Percentiles rank a stretch among this genome's conserved stretches.
Conservation (phyloP, 202 grass and related monocot genomes). For the Thinopyrum obtusiflorum region DNA sequence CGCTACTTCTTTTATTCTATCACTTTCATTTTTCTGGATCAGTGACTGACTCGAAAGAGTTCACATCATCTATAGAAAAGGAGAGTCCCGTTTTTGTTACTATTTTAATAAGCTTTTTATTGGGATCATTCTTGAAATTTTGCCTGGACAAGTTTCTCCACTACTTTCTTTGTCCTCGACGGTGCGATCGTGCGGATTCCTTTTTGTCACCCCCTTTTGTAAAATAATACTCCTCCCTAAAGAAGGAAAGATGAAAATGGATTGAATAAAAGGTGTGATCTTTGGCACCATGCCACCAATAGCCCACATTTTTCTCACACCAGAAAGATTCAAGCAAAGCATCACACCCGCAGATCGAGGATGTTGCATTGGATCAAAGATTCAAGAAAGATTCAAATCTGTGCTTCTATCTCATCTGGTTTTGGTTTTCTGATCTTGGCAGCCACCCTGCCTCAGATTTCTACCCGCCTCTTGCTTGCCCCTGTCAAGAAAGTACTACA, state of each 20-base stretch:
- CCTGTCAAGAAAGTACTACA: constrained; percentile 14
- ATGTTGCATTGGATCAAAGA: not conserved
- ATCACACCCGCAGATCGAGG: constrained; percentile 5
- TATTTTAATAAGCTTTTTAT: constrained; percentile 4
- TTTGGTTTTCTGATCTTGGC: constrained; percentile 34
- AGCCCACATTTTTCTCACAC: constrained; percentile 9
- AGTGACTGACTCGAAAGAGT: constrained; percentile 29
- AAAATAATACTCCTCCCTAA: not conserved
- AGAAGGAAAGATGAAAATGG: not conserved
- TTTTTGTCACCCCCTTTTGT: constrained; percentile 23
- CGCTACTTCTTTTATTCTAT: not conserved
- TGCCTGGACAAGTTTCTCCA: constrained; percentile 21
- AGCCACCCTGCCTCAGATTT: constrained; percentile 27
- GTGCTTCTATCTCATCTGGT: constrained; percentile 5
- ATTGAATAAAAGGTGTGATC: constrained; percentile 11
- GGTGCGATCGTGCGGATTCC: constrained; percentile 38
- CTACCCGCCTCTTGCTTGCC: no score
- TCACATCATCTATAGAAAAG: constrained; percentile 13
- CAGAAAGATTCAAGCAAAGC: constrained; percentile 9
- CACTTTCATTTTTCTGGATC: constrained; percentile 4
- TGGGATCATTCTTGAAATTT: constrained; percentile 28
- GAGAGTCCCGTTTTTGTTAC: not conserved
- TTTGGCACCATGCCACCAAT: not conserved
- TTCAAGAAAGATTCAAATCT: not conserved
- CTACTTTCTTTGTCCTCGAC: constrained; percentile 38